Conservation (phyloP, 1,284 basidiomycete genomes). For the Wallemia mellicola region DNA sequence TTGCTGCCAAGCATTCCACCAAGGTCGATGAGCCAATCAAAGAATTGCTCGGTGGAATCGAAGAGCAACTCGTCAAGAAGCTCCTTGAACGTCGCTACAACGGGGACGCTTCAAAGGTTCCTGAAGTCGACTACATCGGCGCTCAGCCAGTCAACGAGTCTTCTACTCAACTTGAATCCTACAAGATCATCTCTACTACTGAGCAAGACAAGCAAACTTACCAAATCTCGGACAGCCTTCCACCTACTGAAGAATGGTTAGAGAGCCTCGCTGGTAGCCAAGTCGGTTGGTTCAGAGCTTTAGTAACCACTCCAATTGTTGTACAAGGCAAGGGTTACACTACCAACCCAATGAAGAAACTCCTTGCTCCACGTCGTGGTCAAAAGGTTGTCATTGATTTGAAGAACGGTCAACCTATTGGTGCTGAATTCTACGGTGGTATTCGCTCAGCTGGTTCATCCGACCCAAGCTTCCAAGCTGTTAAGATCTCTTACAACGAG, state of each 20-base stretch:
- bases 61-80: constrained; percentile 40
- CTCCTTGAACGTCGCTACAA: constrained; percentile 54
- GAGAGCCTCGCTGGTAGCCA: constrained; percentile 49
- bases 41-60: constrained; percentile 67
- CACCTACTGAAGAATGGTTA: constrained; percentile 42
- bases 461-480: constrained; percentile 45
- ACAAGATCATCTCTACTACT: constrained; percentile 23
- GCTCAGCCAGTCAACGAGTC: constrained; percentile 16
- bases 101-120: constrained; percentile 47
- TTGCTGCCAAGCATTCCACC: constrained; percentile 63
- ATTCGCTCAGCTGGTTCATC: constrained; percentile 52
- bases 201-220: constrained; percentile 25
- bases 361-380: constrained; percentile 47
- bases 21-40: constrained; percentile 79
- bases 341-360: constrained; percentile 62
- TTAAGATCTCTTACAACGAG: constrained; percentile 36
- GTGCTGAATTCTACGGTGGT: constrained; percentile 37
- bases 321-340: constrained; percentile 58
- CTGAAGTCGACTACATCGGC: constrained; percentile 61
- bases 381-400: constrained; percentile 36
- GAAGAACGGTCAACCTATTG: constrained; percentile 21
- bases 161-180: constrained; percentile 14
- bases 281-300: constrained; percentile 60
- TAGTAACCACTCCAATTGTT: constrained; percentile 49
- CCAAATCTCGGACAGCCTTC: constrained; percentile 25